These are phyloP conservation scores for Mycena chlorophos DNA, from an alignment of 768 basidiomycete species.

Conservation along the genomic window DNA sequence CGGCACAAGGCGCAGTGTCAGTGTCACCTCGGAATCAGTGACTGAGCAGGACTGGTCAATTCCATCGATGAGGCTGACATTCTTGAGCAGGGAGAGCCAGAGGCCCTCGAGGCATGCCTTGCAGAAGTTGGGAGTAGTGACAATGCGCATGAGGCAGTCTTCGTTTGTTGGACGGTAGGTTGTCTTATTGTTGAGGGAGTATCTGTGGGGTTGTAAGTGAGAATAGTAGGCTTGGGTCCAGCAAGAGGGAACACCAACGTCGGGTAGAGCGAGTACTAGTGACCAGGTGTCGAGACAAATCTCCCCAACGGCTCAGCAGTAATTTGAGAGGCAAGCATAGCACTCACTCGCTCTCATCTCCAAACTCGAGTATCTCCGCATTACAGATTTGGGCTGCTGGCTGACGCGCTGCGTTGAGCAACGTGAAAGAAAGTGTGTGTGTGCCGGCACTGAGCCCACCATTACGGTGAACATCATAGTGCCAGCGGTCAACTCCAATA, in stretches of 20 bases:
- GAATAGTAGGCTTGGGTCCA: not conserved
- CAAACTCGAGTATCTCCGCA: slow-evolving; percentile 73
- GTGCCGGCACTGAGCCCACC: slow-evolving; percentile 44
- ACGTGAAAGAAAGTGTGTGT: slow-evolving; percentile 60
- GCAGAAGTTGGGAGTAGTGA: slow-evolving; percentile 72
- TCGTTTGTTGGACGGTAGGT: slow-evolving; percentile 82
- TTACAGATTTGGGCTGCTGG: slow-evolving; percentile 75
- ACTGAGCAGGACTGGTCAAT: slow-evolving; percentile 42
- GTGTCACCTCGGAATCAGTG: slow-evolving; percentile 4
- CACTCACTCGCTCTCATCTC: slow-evolving; percentile 58
- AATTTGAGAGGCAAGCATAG: slow-evolving; percentile 1
- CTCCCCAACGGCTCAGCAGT: slow-evolving; percentile 33
- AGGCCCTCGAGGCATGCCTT: slow-evolving; percentile 71
- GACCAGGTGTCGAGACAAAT: slow-evolving; percentile 56
- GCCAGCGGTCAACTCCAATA: slow-evolving; percentile 74
- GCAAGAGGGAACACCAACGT: slow-evolving; percentile 49
- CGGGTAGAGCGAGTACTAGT: slow-evolving; percentile 71
- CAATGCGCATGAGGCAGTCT: slow-evolving; percentile 78
- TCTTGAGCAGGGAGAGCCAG: slow-evolving; percentile 64
- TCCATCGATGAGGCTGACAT: slow-evolving; percentile 62
- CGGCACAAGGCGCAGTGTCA: slow-evolving; percentile 56
- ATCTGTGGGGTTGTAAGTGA: slow-evolving; percentile 40
- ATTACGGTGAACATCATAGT: slow-evolving; percentile 59
- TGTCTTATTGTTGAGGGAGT: slow-evolving; percentile 61
- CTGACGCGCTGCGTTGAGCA: slow-evolving; percentile 47